These are phyloP conservation scores for Lasiosphaeria ovina DNA, from an alignment of 495 filamentous ascomycete genomes.

Conservation along the genomic window DNA sequence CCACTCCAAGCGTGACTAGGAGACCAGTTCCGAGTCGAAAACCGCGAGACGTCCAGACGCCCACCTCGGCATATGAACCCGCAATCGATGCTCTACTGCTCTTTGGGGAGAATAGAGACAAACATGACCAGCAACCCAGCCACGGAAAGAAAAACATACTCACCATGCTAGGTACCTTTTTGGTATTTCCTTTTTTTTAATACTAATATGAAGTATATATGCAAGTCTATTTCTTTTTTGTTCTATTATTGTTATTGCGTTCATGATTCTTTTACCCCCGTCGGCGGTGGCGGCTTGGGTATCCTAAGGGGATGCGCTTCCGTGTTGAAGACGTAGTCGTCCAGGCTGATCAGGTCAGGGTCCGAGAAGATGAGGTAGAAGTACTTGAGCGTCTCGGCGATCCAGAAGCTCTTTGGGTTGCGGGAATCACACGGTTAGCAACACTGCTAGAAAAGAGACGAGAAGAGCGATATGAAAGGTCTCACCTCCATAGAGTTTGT, in stretches of 20 bases:
- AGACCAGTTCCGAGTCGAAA: too few relatives aligned
- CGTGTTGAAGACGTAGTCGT: slow-evolving; percentile 81
- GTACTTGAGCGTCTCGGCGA: slow-evolving; percentile 52
- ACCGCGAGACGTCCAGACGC: too few relatives aligned
- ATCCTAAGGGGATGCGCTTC: slow-evolving; percentile 74
- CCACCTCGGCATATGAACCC: too few relatives aligned
- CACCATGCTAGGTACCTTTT: too few relatives aligned
- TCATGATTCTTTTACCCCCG: background rate
- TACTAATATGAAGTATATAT: too few relatives aligned
- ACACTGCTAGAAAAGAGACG: background rate
- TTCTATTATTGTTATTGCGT: too few relatives aligned
- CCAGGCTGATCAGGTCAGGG: slow-evolving; percentile 66
- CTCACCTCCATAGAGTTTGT: slow-evolving; percentile 50
- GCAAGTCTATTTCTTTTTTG: too few relatives aligned
- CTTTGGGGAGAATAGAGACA: too few relatives aligned
- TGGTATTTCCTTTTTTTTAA: background rate
- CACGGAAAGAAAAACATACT: too few relatives aligned
- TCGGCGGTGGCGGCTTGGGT: slow-evolving; percentile 12
- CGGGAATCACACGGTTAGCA: background rate
- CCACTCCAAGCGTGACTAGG: too few relatives aligned
- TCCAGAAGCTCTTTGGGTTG: slow-evolving; percentile 46
- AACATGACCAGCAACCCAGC: too few relatives aligned
- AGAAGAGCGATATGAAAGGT: background rate
- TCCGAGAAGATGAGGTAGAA: slow-evolving; percentile 82
- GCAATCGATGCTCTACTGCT: too few relatives aligned